A percentile compares a stretch with the other conserved stretches of the same genome.
Evolutionary conservation across 768 basidiomycete species (phyloP).

Genomic region (Pholiota microspora): DNA sequence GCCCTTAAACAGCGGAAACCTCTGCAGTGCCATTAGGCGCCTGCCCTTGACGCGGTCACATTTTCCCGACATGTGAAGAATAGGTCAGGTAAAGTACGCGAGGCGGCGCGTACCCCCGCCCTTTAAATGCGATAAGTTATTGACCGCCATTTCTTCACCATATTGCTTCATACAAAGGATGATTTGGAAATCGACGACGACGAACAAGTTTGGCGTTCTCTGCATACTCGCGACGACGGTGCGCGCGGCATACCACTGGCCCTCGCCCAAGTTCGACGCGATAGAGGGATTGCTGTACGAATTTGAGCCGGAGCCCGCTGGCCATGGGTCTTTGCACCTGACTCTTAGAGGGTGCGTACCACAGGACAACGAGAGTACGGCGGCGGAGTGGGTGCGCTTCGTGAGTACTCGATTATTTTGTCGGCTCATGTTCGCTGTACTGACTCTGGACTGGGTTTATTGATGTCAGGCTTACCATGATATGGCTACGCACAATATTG

Average conservation of each 20-base stretch:
- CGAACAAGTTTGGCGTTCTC: not conserved
- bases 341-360: slow-evolving; percentile 24
- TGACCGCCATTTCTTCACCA: not conserved
- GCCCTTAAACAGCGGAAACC: not conserved
- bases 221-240: not conserved
- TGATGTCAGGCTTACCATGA: slow-evolving; percentile 37
- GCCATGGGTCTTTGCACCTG: slow-evolving; percentile 26
- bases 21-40: not conserved
- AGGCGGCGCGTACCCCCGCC: not conserved
- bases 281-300: slow-evolving; percentile 36
- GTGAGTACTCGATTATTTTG: slow-evolving; percentile 19
- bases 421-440: not conserved
- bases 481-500: slow-evolving; percentile 34
- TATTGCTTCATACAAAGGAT: not conserved
- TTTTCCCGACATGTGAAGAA: not conserved
- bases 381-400: slow-evolving; percentile 40
- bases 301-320: slow-evolving; percentile 28
- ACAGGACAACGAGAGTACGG: slow-evolving; percentile 25
- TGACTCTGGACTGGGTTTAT: not conserved
- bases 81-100: not conserved
- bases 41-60: not conserved
- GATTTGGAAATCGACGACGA: not conserved
- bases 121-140: not conserved
- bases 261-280: slow-evolving; percentile 33
- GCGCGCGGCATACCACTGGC: slow-evolving; percentile 25